Base-by-base conservation (phyloP, 306 rosid genomes). In the Prunus mume region DNA sequence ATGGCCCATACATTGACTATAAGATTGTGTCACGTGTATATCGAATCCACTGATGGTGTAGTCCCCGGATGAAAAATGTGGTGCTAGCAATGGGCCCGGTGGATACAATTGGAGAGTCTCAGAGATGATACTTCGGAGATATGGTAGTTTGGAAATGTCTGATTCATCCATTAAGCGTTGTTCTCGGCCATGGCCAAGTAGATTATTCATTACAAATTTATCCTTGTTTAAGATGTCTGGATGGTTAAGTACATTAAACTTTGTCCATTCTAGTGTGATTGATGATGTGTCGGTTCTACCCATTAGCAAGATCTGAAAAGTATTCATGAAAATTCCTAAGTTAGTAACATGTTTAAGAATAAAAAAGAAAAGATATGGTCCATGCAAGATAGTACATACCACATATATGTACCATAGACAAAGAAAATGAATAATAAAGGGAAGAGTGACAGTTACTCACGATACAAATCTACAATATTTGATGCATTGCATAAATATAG, bases 21-120 rank as follows among this genome's bases (percentile, higher is more conserved):
- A 73, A 3, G n/a, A 57, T 66, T 2, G 83, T 79, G 69, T 14
- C 74, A 46, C 52, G 58, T 17, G 83, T 28, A 73, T 24, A 15
- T 46, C 14, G 28, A 51, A 73, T 32, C 55, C 75, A 5, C 63
- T 25, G 43, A 73, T 2, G 2, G 74, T 57, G 75, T 62, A 65
- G 8, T 73, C 71, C 1, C 46, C 56, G 2, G 70, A 80, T 4
- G 75, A 45, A 58, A 12, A 80, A 65, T 47, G 79, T n/a, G 75
- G 75, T 9, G 49, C 32, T 12, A 74, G 70, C n/a, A 67, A 2
- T 49, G 83, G 79, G 3, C 43, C 70, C 2, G 74, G 50, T 30
- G 83, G 83, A 27, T 27, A 66, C 79, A 56, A 3, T 11, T 9
- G 73, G 14, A 80, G 63, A 11, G 79, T 67, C 47, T 80, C 79